Percentiles rank a stretch among this genome's conserved stretches.
Evolutionary conservation across 2,329 filamentous ascomycete species (phyloP).

Genomic region (Colletotrichum lindemuthianum): DNA sequence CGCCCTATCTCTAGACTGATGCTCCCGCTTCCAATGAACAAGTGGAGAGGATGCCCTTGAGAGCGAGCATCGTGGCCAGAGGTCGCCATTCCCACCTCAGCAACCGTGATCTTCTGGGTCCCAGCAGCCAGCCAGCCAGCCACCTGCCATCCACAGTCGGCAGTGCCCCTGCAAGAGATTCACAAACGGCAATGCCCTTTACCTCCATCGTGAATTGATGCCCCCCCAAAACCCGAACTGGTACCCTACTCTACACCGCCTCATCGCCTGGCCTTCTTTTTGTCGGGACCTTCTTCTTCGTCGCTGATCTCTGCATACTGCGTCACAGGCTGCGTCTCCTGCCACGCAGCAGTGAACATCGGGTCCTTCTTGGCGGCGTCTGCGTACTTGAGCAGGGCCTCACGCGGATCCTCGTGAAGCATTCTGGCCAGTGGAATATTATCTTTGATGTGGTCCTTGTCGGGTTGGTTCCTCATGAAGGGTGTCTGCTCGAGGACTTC

Average conservation of each 20-base stretch:
- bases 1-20: constrained; percentile 14
- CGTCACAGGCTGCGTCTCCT: constrained; percentile 88
- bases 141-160: background rate
- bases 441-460: constrained; percentile 87
- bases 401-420: constrained; percentile 95
- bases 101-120: background rate
- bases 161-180: background rate
- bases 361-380: constrained; percentile 93
- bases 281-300: constrained; percentile 39
- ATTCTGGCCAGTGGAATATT: constrained; percentile 91
- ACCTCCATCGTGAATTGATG: background rate
- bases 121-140: constrained; percentile 3
- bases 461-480: constrained; percentile 89
- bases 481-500: constrained; percentile 86
- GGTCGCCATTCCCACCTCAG: constrained; percentile 1
- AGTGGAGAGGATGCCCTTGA: constrained; percentile 26
- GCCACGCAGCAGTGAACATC: constrained; percentile 94
- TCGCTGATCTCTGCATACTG: constrained; percentile 92
- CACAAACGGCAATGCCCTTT: background rate
- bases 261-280: constrained; percentile 63
- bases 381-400: constrained; percentile 94
- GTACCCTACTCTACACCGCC: background rate
- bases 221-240: constrained; percentile 35
- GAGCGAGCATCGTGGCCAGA: constrained; percentile 1
- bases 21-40: constrained; percentile 15